Evolutionary conservation across 169 alveolate genomes (phyloP).

Genomic region (Eimeria necatrix): DNA sequence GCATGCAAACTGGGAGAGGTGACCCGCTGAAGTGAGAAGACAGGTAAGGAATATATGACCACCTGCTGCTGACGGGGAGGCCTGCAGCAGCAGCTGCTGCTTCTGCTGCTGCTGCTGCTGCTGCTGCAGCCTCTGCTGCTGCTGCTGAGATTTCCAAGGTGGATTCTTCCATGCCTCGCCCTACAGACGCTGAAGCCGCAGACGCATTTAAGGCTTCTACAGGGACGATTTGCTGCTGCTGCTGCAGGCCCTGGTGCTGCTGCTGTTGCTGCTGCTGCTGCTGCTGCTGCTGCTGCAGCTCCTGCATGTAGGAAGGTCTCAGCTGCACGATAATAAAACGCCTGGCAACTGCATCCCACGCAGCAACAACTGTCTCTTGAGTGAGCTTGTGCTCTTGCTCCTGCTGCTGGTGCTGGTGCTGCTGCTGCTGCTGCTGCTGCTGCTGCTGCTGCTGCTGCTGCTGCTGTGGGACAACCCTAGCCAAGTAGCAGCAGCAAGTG

Average conservation of each 20-base stretch:
- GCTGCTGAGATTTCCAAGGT: not conserved
- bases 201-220: not conserved
- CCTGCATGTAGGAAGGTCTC: constrained; percentile 21
- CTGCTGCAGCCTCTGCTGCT: constrained; percentile 50
- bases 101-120: constrained; percentile 52
- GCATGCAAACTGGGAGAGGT: constrained; percentile 17
- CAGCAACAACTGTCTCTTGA: constrained; percentile 53
- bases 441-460: constrained; percentile 70
- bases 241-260: constrained; percentile 47
- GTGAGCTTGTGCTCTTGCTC: too few relatives aligned
- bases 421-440: constrained; percentile 11
- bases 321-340: constrained; percentile 19
- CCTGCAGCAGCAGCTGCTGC: constrained; percentile 50
- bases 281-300: constrained; percentile 41
- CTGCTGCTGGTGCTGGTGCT: constrained; percentile 42
- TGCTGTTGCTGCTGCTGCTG: constrained; percentile 31
- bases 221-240: not conserved
- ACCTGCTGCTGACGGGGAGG: constrained; percentile 50
- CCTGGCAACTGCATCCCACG: constrained; percentile 39
- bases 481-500: constrained; percentile 36
- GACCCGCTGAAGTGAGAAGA: not conserved
- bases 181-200: not conserved
- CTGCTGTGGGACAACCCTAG: constrained; percentile 27
- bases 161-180: not conserved
- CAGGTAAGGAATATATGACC: constrained; percentile 2